phyloP scores from a whole-genome alignment of 306 rosid genomes.

The Clitoria ternatea region DNA sequence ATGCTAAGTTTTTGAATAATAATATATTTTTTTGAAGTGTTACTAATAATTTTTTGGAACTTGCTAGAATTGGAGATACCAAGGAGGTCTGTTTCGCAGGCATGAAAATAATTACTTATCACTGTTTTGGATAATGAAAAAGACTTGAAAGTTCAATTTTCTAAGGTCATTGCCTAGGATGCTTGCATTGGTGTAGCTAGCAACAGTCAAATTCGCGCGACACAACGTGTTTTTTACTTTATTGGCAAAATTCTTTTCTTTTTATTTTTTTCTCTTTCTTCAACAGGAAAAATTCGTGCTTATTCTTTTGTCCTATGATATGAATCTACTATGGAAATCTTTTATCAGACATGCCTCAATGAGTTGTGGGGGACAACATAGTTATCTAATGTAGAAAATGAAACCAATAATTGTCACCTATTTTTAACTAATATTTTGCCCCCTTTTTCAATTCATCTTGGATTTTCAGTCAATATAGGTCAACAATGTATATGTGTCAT shows the following conservation, averaged over 20 bases:
- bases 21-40: too few relatives aligned
- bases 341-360: background rate
- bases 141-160: background rate
- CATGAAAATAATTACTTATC: background rate
- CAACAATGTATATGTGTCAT: background rate
- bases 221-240: constrained; percentile 10
- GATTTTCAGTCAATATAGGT: background rate
- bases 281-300: background rate
- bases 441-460: background rate
- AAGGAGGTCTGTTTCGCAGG: background rate
- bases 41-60: too few relatives aligned
- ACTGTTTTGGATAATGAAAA: constrained; percentile 10
- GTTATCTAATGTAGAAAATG: background rate
- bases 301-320: background rate
- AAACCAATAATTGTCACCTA: constrained; percentile 3
- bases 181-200: background rate
- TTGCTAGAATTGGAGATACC: background rate
- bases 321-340: background rate
- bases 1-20: too few relatives aligned
- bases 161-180: background rate
- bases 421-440: background rate
- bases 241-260: background rate
- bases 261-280: too few relatives aligned
- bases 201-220: constrained; percentile 3
- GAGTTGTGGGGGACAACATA: background rate